Conservation (phyloP, 306 rosid genomes). For the Betula pendula region DNA sequence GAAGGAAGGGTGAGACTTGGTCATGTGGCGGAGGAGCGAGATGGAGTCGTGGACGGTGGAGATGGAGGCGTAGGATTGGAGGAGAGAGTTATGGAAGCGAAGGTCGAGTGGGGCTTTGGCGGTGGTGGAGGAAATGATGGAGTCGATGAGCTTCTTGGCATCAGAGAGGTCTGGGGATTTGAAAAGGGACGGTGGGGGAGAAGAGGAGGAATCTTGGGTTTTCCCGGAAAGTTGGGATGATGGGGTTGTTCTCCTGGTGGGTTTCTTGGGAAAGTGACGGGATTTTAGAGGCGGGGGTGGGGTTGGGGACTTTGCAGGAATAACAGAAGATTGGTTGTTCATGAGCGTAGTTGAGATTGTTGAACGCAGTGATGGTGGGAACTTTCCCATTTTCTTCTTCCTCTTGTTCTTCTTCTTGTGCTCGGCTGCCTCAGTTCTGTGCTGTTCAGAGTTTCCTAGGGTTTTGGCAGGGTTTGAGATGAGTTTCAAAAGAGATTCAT, state of each 20-base stretch:
- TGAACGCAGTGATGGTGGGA: constrained; percentile 65
- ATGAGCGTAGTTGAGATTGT: constrained; percentile 42
- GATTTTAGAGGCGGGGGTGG: constrained; percentile 24
- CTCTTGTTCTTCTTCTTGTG: constrained; percentile 5
- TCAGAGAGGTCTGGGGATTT: constrained; percentile 66
- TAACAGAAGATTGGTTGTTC: constrained; percentile 35
- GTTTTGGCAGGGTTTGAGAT: constrained; percentile 13
- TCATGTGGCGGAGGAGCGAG: constrained; percentile 71
- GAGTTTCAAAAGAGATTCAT: too few relatives aligned
- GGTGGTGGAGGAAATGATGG: constrained; percentile 39
- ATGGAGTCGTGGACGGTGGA: constrained; percentile 64
- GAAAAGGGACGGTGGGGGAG: constrained; percentile 29
- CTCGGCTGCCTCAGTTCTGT: neutral
- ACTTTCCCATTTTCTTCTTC: constrained; percentile 58
- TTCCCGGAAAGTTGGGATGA: constrained; percentile 27
- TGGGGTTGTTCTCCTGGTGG: constrained; percentile 19
- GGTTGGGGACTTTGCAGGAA: constrained; percentile 29
- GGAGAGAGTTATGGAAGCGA: constrained; percentile 59
- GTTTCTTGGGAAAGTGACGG: constrained; percentile 31
- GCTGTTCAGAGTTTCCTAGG: constrained; percentile 1
- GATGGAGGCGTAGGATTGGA: constrained; percentile 68
- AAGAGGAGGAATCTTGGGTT: constrained; percentile 6
- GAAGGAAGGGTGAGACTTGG: constrained; percentile 52
- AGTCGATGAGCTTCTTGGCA: constrained; percentile 54
- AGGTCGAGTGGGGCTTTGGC: constrained; percentile 34